phyloP scores from a whole-genome alignment of 192 early-diverging fungal genomes.

The Coemansia sp. region DNA sequence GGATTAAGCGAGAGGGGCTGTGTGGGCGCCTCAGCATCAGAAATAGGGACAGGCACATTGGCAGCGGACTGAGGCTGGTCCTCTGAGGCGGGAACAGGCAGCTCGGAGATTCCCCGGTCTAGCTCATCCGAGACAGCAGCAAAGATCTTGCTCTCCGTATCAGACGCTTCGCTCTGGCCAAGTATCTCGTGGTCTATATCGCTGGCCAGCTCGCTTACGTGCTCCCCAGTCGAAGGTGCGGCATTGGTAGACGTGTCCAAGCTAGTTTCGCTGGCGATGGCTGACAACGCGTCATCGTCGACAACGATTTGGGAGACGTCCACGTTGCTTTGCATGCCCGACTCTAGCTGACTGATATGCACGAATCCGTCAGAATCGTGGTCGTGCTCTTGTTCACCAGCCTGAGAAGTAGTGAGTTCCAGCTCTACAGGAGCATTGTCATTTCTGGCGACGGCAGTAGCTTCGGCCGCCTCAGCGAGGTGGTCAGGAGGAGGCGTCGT shows the following conservation, averaged over 20 bases:
- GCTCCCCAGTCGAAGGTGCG: neutral
- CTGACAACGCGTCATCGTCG: neutral
- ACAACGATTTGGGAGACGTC: neutral
- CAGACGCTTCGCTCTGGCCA: neutral
- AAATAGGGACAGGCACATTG: neutral
- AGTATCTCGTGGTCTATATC: neutral
- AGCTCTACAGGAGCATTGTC: neutral
- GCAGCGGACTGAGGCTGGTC: neutral
- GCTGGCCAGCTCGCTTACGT: neutral
- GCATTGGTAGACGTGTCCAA: neutral
- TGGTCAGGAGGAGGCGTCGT: neutral
- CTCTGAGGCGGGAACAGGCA: neutral
- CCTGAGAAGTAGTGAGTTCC: neutral
- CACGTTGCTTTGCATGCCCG: slow-evolving; percentile 19
- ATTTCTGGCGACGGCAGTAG: neutral
- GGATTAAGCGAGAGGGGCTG: neutral
- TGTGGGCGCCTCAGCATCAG: neutral
- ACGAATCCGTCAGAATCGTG: slow-evolving; percentile 50
- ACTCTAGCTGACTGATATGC: slow-evolving; percentile 39
- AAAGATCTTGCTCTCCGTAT: neutral
- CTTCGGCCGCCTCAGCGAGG: neutral
- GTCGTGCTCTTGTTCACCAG: neutral
- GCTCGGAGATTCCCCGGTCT: neutral
- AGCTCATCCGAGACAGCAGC: neutral
- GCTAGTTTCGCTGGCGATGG: neutral